Conservation (phyloP, 2,329 filamentous ascomycete genomes). For the Onygenales sp. region DNA sequence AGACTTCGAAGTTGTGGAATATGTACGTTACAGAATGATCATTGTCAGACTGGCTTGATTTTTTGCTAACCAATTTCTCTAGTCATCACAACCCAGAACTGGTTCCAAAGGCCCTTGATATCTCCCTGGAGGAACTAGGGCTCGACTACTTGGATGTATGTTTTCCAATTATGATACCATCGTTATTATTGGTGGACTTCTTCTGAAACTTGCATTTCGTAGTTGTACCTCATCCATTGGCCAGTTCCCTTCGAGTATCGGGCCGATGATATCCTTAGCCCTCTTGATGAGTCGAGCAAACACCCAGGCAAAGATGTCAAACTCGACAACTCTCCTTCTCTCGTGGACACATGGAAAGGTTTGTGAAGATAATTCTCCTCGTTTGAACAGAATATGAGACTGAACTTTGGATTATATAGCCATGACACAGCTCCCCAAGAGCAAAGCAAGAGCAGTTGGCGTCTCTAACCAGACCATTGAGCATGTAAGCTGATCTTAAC, state of each 20-base stretch:
- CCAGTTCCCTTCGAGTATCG: constrained; percentile 29
- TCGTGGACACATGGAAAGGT: constrained; percentile 34
- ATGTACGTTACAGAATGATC: constrained; percentile 19
- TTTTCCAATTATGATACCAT: constrained; percentile 13
- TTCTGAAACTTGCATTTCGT: constrained; percentile 3
- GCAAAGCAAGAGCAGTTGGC: constrained; percentile 32
- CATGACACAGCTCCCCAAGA: constrained; percentile 34
- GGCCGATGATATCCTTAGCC: constrained; percentile 36
- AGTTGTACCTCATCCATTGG: constrained; percentile 39
- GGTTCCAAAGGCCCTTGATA: constrained; percentile 9
- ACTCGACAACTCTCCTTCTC: constrained; percentile 36
- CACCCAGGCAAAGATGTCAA: constrained; percentile 20
- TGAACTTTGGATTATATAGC: constrained; percentile 17
- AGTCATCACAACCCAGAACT: constrained; percentile 33
- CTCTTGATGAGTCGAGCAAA: constrained; percentile 27
- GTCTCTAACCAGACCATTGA: constrained; percentile 33
- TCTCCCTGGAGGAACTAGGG: constrained; percentile 15
- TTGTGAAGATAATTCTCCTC: constrained; percentile 10
- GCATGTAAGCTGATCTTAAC: constrained; percentile 18
- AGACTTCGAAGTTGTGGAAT: constrained; percentile 56
- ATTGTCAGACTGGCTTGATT: not conserved
- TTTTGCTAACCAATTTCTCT: constrained; percentile 7
- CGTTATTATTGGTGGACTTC: constrained; percentile 7
- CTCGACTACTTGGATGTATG: constrained; percentile 39
- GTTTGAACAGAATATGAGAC: not conserved